Evolutionary conservation across 2,329 filamentous ascomycete genomes (phyloP), one percentile per base, ranked within the genome.

Genomic region (Aspergillus sp.): DNA sequence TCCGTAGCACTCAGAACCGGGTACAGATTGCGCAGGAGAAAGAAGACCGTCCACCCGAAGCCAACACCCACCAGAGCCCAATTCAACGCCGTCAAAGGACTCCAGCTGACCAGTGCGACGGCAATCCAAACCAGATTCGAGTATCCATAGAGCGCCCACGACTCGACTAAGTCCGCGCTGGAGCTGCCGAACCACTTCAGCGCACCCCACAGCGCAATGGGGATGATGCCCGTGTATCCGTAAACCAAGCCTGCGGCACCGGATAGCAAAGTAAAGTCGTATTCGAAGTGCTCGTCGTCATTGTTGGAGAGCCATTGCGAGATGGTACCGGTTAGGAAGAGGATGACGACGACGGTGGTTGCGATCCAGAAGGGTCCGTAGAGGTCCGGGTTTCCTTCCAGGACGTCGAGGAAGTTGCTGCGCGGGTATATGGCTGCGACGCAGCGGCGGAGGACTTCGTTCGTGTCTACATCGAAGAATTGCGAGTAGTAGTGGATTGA

Each of bases 361-460:
- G 95, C 95, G 79, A 99, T 98, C 95, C 95, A 99, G 74, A 98
- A 92, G 1, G 95, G 95, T 1, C 94, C 94, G 81, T 99, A 99
- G 36, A 99, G 81, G 73, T 99, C 95, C 1, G 95, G 91, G 76
- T 98, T 98, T 19, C 95, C 95, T 75, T 99, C 95, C 28, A 99
- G 85, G 38, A 98, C 92, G 74, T 99, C 95, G 65, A 99, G 88
- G 79, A 99, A 99, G 82, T 97, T 97, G 60, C 89, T 89, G 64
- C 92, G 89, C 49, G 95, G 95, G 78, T 90, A 97, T 41, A 98
- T 81, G n/a, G 94, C 89, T 1, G 92, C 90, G 77, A 88, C 89
- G 79, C 95, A 98, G 67, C 95, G 90, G 71, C 89, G 84, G 58
- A 97, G 81, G 19, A 99, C 93, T 56, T 95, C 91, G 62, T 86